These are phyloP conservation scores for Apodospora peruviana DNA, from an alignment of 495 filamentous ascomycete genomes.

Conservation along the genomic window DNA sequence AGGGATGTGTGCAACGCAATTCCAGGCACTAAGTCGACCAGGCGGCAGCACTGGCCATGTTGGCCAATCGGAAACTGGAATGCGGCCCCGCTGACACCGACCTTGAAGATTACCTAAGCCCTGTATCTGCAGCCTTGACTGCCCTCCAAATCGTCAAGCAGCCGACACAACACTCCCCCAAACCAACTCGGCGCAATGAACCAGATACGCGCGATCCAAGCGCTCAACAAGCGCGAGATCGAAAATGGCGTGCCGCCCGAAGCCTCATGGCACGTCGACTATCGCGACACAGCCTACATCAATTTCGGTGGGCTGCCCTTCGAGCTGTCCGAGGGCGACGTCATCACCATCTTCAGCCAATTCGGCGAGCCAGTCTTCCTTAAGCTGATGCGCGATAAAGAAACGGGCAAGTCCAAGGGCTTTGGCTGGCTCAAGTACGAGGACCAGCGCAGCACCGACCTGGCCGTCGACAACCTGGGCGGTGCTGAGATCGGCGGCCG, in stretches of 20 bases:
- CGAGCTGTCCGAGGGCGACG: slow-evolving; percentile 90
- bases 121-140: too few species aligned
- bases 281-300: slow-evolving; percentile 93
- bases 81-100: too few species aligned
- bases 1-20: too few species aligned
- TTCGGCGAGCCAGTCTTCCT: slow-evolving; percentile 91
- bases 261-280: slow-evolving; percentile 97
- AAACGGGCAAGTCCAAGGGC: slow-evolving; percentile 87
- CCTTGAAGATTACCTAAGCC: too few species aligned
- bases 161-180: too few species aligned
- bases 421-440: slow-evolving; percentile 98
- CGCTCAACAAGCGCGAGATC: slow-evolving; percentile 92
- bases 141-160: too few species aligned
- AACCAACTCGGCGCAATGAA: too few species aligned
- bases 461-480: slow-evolving; percentile 92
- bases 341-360: slow-evolving; percentile 95
- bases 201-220: slow-evolving; percentile 81
- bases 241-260: slow-evolving; percentile 74
- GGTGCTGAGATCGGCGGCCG: slow-evolving; percentile 79
- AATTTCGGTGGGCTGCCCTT: slow-evolving; percentile 94
- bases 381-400: slow-evolving; percentile 87
- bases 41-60: too few species aligned
- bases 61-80: too few species aligned
- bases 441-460: slow-evolving; percentile 90
- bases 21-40: too few species aligned